Percentiles rank a stretch among this genome's conserved stretches.
Evolutionary conservation across 495 filamentous ascomycete species (phyloP).

Genomic region (Neurospora sublineolata): DNA sequence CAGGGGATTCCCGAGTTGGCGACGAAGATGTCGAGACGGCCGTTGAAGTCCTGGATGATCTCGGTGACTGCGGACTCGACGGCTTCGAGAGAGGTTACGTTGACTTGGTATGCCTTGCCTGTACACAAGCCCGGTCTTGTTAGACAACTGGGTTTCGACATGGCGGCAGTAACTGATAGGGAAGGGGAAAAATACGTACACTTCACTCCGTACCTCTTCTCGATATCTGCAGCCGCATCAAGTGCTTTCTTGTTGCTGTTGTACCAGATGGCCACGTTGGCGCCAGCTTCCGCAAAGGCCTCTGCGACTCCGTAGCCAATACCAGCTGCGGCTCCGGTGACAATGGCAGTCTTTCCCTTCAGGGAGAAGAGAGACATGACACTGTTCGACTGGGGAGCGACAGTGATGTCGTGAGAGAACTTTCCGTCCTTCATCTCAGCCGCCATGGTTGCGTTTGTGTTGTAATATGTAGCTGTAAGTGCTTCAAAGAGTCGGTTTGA

Average conservation of each 20-base stretch:
- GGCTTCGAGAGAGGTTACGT: constrained; percentile 47
- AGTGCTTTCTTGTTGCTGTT: constrained; percentile 63
- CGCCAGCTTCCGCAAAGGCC: constrained; percentile 66
- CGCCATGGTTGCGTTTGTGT: constrained; percentile 21
- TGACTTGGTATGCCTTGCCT: constrained; percentile 69
- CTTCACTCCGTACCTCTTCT: constrained; percentile 66
- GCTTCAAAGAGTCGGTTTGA: not conserved
- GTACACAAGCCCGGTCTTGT: constrained; percentile 5
- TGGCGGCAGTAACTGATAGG: not conserved
- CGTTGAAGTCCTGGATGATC: constrained; percentile 57
- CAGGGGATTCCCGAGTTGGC: constrained; percentile 72
- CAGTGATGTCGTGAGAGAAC: constrained; percentile 51
- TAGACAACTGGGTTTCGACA: not conserved
- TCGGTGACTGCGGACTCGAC: constrained; percentile 47
- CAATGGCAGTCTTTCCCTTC: constrained; percentile 72
- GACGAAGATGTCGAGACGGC: constrained; percentile 67
- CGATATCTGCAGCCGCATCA: constrained; percentile 61
- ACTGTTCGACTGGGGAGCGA: constrained; percentile 45
- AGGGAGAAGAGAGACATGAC: constrained; percentile 75
- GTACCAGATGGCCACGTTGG: constrained; percentile 83
- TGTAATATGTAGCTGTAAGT: not conserved
- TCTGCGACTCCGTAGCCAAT: constrained; percentile 74
- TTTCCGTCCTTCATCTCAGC: constrained; percentile 37
- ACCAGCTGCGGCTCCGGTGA: constrained; percentile 70
- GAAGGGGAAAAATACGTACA: constrained; percentile 34